Evolutionary conservation across 179 eudicot genomes (phyloP).

Genomic region (Nepenthes alata): DNA sequence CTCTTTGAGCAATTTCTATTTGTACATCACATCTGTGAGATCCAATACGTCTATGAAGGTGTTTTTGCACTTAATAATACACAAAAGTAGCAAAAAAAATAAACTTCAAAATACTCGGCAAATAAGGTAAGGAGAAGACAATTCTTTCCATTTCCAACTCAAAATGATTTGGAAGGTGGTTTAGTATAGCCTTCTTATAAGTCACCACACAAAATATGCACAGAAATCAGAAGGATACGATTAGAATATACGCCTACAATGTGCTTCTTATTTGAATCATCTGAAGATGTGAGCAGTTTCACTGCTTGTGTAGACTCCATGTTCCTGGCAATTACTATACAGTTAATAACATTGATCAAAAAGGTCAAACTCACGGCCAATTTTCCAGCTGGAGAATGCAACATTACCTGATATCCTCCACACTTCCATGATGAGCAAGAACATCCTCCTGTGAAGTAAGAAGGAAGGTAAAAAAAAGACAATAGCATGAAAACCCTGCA

Average conservation of each 20-base stretch:
- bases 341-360: constrained; percentile 7
- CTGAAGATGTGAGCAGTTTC: constrained; percentile 64
- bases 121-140: too few species aligned
- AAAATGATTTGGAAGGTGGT: neutral
- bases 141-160: too few species aligned
- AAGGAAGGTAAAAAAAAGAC: too few species aligned
- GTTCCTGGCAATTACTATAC: constrained; percentile 37
- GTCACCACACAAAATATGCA: neutral
- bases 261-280: constrained; percentile 68
- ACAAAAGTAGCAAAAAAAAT: too few species aligned
- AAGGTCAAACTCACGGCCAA: neutral
- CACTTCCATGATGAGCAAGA: constrained; percentile 23
- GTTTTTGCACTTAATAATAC: too few species aligned
- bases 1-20: too few species aligned
- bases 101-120: too few species aligned
- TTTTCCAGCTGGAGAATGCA: neutral
- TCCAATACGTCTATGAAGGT: too few species aligned
- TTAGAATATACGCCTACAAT: constrained; percentile 44
- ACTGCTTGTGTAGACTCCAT: constrained; percentile 43
- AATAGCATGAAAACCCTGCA: neutral
- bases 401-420: constrained; percentile 30
- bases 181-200: neutral
- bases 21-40: too few species aligned
- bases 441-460: constrained; percentile 31
- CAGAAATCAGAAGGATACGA: constrained; percentile 64